Percentiles rank a stretch among this genome's conserved stretches.
phyloP scores from a whole-genome alignment of 805 yeast species.

The Candida ovalis region DNA sequence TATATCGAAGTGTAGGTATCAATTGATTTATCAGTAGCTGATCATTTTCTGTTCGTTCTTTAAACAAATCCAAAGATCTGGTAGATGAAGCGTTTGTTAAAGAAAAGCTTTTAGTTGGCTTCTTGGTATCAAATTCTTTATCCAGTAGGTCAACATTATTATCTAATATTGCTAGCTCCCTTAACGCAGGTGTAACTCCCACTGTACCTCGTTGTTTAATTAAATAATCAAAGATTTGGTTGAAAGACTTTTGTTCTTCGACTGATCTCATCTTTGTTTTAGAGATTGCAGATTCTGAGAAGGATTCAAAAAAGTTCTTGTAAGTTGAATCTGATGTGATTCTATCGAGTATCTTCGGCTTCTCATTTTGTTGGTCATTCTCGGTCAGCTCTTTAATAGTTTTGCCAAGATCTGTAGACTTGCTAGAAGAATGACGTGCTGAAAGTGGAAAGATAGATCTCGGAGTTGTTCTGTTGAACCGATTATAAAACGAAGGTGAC shows the following conservation, averaged over 20 bases:
- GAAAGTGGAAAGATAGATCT: background rate
- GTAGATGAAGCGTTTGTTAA: background rate
- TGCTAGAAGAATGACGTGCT: slow-evolving; percentile 1
- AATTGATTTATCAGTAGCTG: slow-evolving; percentile 11
- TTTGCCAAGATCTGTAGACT: background rate
- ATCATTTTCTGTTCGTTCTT: slow-evolving; percentile 8
- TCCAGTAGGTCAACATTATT: background rate
- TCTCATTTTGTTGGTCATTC: background rate
- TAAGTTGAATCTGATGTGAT: slow-evolving; percentile 21
- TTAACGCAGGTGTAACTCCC: slow-evolving; percentile 25
- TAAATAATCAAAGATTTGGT: slow-evolving; percentile 28
- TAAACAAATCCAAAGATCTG: slow-evolving; percentile 1
- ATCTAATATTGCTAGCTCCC: slow-evolving; percentile 19
- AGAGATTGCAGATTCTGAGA: slow-evolving; percentile 18
- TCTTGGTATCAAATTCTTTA: background rate
- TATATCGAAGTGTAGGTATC: slow-evolving; percentile 20
- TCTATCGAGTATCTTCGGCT: slow-evolving; percentile 4
- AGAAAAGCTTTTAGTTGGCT: background rate
- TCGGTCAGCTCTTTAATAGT: background rate
- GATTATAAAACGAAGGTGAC: background rate
- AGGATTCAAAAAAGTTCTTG: slow-evolving; percentile 24
- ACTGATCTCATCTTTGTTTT: slow-evolving; percentile 24
- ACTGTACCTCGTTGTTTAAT: slow-evolving; percentile 18
- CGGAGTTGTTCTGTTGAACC: background rate
- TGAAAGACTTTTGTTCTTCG: slow-evolving; percentile 32